phyloP scores from a whole-genome alignment of 2,329 filamentous ascomycete species.

The Ophiostoma montium region DNA sequence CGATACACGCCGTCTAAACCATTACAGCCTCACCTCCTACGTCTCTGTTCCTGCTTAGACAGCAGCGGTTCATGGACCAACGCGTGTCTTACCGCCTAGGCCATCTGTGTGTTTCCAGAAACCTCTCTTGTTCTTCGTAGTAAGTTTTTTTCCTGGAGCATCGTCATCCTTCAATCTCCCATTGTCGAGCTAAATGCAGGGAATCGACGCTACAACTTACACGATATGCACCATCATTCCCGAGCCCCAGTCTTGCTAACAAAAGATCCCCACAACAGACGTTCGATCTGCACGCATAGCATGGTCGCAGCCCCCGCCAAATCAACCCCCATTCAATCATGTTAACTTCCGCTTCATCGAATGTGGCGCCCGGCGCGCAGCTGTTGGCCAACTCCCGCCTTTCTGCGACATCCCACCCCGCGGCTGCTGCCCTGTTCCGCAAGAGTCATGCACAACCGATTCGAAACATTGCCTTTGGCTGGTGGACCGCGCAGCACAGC shows the following conservation, averaged over 20 bases:
- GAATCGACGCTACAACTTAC: not conserved
- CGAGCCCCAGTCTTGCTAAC: not conserved
- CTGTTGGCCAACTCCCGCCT: slow-evolving; percentile 4
- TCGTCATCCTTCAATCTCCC: not conserved
- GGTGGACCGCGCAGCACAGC: slow-evolving; percentile 31
- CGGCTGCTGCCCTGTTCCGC: slow-evolving; percentile 11
- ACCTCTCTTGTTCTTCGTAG: not conserved
- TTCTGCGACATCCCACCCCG: slow-evolving; percentile 3
- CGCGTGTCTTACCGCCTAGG: not conserved
- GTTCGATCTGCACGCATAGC: not conserved
- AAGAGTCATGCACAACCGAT: slow-evolving; percentile 28
- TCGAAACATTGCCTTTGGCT: slow-evolving; percentile 34
- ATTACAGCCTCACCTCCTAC: not conserved
- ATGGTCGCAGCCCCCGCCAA: not conserved
- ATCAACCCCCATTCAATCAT: slow-evolving; percentile 6
- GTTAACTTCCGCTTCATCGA: slow-evolving; percentile 10
- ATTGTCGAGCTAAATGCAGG: not conserved
- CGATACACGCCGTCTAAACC: no score
- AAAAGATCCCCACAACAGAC: not conserved
- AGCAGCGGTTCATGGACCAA: not conserved
- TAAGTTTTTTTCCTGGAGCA: no score
- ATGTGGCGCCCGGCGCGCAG: slow-evolving; percentile 7
- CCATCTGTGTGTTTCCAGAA: not conserved
- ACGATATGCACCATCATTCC: not conserved
- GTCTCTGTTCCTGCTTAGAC: no score